Evolutionary conservation across 345 rosid genomes (phyloP).

Genomic region (Aquilaria sinensis): DNA sequence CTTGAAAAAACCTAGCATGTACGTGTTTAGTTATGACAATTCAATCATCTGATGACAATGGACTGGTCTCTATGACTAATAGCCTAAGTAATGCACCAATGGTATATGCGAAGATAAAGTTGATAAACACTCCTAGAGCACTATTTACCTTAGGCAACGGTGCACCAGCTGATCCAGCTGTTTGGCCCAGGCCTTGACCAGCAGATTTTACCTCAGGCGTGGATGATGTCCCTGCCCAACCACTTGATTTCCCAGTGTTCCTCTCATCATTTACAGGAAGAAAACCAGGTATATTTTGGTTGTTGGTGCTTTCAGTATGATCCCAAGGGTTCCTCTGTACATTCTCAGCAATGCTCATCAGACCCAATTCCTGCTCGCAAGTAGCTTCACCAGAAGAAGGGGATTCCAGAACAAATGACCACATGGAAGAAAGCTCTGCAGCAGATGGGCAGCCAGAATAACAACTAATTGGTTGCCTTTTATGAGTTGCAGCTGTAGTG

Average conservation of each 20-base stretch:
- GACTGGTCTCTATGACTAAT: no score
- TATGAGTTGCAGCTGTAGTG: conserved; percentile 45
- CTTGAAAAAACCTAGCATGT: no score
- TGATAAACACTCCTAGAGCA: not conserved
- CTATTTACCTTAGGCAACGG: conserved; percentile 49
- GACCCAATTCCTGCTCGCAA: conserved; percentile 76
- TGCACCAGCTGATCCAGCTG: conserved; percentile 33
- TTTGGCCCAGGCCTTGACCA: conserved; percentile 31
- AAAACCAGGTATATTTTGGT: conserved; percentile 27
- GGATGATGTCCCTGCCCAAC: conserved; percentile 31
- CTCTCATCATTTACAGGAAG: conserved; percentile 17
- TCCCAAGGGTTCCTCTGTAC: conserved; percentile 20
- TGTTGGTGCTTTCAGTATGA: conserved; percentile 24
- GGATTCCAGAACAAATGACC: conserved; percentile 67
- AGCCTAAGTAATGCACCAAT: not conserved
- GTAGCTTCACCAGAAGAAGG: conserved; percentile 44
- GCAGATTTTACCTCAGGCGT: conserved; percentile 34
- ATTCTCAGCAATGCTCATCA: conserved; percentile 77
- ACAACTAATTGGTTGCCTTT: conserved; percentile 68
- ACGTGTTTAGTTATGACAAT: no score
- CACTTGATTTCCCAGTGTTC: conserved; percentile 29
- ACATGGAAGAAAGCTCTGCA: conserved; percentile 75
- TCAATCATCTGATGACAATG: no score
- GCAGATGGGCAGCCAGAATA: conserved; percentile 96
- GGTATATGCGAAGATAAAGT: not conserved